Conservation (phyloP, 176 grass and related monocot species). For the Avena eriantha region DNA sequence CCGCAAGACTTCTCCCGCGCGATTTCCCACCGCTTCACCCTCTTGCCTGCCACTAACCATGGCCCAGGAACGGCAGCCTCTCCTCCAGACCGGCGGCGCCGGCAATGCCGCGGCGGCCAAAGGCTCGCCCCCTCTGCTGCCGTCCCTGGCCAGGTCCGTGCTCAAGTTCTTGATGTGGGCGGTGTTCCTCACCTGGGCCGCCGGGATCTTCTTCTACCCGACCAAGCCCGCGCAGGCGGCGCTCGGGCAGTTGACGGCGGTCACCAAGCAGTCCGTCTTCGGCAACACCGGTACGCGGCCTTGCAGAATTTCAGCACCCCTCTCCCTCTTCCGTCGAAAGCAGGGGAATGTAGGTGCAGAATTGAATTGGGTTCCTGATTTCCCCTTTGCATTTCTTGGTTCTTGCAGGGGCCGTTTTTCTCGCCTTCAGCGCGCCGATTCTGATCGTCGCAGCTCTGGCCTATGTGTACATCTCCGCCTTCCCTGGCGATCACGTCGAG, state of each 20-base stretch:
- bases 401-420: conserved; percentile 72
- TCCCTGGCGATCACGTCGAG: conserved; percentile 55
- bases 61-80: conserved; percentile 47
- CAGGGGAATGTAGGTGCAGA: conserved; percentile 15
- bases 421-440: conserved; percentile 73
- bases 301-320: neutral
- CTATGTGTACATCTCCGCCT: conserved; percentile 69
- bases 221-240: conserved; percentile 42
- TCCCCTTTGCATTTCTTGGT: neutral
- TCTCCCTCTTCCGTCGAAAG: neutral
- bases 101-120: conserved; percentile 15
- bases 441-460: conserved; percentile 67
- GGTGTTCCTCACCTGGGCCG: conserved; percentile 68
- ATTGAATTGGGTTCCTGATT: neutral
- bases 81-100: conserved; percentile 28
- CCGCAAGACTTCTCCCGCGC: neutral
- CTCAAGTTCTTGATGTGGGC: conserved; percentile 83
- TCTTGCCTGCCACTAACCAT: conserved; percentile 20
- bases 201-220: conserved; percentile 71
- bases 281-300: conserved; percentile 58
- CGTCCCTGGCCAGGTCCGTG: conserved; percentile 55
- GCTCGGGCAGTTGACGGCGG: conserved; percentile 21
- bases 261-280: conserved; percentile 44
- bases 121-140: conserved; percentile 15
- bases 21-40: neutral